Base-by-base conservation (phyloP, 1,284 basidiomycete genomes). In the Cutaneotrichosporon dermatis region DNA sequence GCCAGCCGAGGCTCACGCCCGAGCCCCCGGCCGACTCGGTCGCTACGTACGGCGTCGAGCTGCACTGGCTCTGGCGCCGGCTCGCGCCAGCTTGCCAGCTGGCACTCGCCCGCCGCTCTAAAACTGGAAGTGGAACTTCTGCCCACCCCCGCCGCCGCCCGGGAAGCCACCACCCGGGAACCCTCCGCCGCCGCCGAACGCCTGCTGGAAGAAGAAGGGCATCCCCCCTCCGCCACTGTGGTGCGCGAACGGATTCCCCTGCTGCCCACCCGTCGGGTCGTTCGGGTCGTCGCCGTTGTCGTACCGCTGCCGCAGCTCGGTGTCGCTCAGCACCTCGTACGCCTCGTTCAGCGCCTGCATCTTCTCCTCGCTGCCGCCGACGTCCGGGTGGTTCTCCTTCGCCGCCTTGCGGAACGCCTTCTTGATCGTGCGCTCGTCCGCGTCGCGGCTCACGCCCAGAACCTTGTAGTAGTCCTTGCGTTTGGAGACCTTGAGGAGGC, bases 381-480 rank as follows among this genome's bases (percentile, higher is more conserved):
- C 95, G 80, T 98, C 95, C 0, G 94, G 93, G 74, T 97, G 94
- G 4, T 90, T 89, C n/a, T 80, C 83, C 79, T 90, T 88, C 0
- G 90, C 92, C 16, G 87, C 86, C 72, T 83, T 87, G 7, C 92
- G 89, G 82, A 84, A 97, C 8, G 94, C 93, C 73, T 93, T 93
- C 82, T 96, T 96, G 80, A 98, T 94, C 2, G 89, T 88, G 70
- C 84, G 84, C 37, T 81, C 75, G 68, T 95, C 90, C 0, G 92
- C 94, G 70, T 93, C 90, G 4, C 92, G 82, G 13, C 81, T 72
- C 0, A 98, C 92, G 7, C 87, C 91, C 0, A 98, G 80, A 10
- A 97, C 85, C 79, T 97, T 97, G 83, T 98, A 98, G 73, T 98
- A 97, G 72, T 97, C 94, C 80, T 98, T 98, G 69, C 86, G 85